Conservation (phyloP, 1,284 basidiomycete genomes). For the Cutaneotrichosporon sp. region DNA sequence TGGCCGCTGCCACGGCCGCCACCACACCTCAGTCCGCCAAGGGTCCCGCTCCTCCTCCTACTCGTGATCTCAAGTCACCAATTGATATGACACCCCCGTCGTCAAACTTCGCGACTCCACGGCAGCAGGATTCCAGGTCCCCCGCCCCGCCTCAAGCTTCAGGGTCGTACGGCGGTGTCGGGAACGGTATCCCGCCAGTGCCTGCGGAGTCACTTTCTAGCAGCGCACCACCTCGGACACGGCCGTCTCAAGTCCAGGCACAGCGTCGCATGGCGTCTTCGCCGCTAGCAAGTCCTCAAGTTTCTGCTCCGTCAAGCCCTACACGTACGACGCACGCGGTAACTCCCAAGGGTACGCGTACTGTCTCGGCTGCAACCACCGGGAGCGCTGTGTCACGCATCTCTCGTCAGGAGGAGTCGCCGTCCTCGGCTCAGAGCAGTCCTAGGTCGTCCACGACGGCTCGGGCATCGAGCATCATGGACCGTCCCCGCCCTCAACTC, state of each 20-base stretch:
- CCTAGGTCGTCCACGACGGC: not conserved
- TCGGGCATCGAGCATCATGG: constrained; percentile 3
- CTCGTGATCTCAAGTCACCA: not conserved
- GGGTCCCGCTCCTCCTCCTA: not conserved
- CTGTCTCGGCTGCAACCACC: not conserved
- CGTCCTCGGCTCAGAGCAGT: not conserved
- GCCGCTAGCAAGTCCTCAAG: constrained; percentile 21
- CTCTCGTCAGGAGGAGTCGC: not conserved
- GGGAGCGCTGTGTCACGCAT: not conserved
- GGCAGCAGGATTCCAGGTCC: not conserved
- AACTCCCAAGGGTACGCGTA: not conserved
- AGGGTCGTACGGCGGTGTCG: not conserved
- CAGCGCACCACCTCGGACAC: constrained; percentile 11
- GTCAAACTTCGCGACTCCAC: constrained; percentile 1
- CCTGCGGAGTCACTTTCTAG: not conserved
- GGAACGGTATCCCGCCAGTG: constrained; percentile 8
- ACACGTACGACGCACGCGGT: not conserved
- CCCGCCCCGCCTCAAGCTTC: not conserved
- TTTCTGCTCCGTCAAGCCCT: constrained; percentile 1
- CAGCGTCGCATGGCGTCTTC: constrained; percentile 21
- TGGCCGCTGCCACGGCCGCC: constrained; percentile 1
- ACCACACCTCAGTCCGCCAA: not conserved
- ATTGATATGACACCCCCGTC: not conserved
- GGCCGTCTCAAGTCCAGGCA: constrained; percentile 6
- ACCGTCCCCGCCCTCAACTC: constrained; percentile 7